Conservation (phyloP, 2,329 filamentous ascomycete genomes). For the Aureobasidium sp. region DNA sequence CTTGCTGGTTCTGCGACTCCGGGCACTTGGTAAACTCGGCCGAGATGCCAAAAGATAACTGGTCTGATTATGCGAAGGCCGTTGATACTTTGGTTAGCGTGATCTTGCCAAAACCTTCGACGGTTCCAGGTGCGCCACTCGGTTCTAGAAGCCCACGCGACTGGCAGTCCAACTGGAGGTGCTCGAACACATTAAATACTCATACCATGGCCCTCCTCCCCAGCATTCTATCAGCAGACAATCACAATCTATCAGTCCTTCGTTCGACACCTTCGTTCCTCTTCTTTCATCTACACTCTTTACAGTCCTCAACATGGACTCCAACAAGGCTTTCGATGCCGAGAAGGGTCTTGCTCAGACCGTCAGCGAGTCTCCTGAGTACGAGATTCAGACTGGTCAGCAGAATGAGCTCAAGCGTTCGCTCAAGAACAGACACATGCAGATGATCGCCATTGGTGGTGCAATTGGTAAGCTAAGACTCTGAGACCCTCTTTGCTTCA, state of each 20-base stretch:
- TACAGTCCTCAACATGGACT: constrained; percentile 1
- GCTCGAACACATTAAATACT: neutral
- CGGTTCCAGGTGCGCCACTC: constrained; percentile 2
- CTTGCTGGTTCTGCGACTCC: neutral
- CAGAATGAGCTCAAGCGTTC: constrained; percentile 14
- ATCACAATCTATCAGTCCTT: neutral
- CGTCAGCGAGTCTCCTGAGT: neutral
- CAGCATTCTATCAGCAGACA: constrained; percentile 4
- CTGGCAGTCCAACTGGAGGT: neutral
- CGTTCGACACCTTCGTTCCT: constrained; percentile 2
- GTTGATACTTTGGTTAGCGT: constrained; percentile 4
- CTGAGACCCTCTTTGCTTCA: no score
- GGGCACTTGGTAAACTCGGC: neutral
- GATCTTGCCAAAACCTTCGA: constrained; percentile 6
- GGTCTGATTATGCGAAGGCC: neutral
- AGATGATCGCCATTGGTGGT: constrained; percentile 31
- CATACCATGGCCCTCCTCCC: neutral
- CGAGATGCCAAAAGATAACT: neutral
- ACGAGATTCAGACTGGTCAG: constrained; percentile 4
- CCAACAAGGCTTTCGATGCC: constrained; percentile 11
- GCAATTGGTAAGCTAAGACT: constrained; percentile 35
- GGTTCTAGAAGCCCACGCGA: constrained; percentile 6
- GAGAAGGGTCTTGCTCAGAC: neutral
- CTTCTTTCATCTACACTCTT: neutral
- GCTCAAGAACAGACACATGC: constrained; percentile 26